These are phyloP conservation scores for Dioscorea zingiberensis DNA, from an alignment of 106 monocot species.

Conservation along the genomic window DNA sequence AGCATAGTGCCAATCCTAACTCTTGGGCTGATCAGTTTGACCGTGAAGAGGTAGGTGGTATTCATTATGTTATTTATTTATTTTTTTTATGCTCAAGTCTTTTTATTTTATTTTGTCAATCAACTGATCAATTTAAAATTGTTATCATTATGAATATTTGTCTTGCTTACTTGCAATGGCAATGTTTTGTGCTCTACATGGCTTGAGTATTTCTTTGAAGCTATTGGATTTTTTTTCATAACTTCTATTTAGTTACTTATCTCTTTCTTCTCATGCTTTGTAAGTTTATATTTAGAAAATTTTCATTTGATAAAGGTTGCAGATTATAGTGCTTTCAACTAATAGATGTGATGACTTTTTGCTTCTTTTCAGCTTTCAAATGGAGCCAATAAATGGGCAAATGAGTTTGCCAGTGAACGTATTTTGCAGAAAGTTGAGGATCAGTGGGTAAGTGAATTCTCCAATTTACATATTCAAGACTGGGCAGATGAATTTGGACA, in stretches of 20 bases:
- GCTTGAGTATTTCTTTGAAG: too few relatives aligned
- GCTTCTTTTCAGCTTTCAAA: conserved; percentile 40
- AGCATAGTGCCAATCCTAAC: conserved; percentile 50
- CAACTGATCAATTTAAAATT: not conserved
- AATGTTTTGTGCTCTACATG: not conserved
- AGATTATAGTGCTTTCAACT: too few relatives aligned
- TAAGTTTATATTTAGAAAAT: too few relatives aligned
- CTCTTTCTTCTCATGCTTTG: too few relatives aligned
- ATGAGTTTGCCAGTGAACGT: conserved; percentile 64
- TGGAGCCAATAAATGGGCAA: conserved; percentile 67
- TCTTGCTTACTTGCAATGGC: not conserved
- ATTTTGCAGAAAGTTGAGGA: conserved; percentile 49
- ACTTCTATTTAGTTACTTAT: too few relatives aligned
- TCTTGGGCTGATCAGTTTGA: conserved; percentile 84
- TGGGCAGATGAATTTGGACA: conserved; percentile 97
- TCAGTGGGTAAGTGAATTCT: conserved; percentile 91
- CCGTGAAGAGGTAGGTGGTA: conserved; percentile 43
- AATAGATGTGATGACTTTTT: not conserved
- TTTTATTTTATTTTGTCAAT: not conserved
- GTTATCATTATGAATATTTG: not conserved
- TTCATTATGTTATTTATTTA: not conserved
- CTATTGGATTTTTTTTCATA: too few relatives aligned
- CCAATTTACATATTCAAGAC: conserved; percentile 81
- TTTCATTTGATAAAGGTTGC: too few relatives aligned
- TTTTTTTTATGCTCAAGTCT: not conserved